Evolutionary conservation across 805 yeast genomes (phyloP).

Genomic region (Wickerhamiella bombiphila): DNA sequence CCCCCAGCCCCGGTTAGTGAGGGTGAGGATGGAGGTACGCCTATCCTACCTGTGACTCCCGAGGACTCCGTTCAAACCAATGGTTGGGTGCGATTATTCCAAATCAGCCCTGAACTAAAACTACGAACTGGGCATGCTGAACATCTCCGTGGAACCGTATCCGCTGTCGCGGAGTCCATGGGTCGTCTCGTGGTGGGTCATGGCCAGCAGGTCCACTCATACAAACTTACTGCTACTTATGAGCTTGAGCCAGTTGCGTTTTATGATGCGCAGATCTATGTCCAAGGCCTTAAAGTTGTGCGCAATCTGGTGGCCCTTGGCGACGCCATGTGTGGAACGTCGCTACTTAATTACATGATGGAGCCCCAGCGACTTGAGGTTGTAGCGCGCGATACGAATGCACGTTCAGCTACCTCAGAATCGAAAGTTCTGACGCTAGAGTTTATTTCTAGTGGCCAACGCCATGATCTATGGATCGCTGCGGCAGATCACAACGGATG

Average conservation of each 20-base stretch:
- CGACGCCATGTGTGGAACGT: constrained; percentile 61
- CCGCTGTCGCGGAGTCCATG: constrained; percentile 60
- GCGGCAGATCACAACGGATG: constrained; percentile 54
- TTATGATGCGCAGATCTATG: constrained; percentile 66
- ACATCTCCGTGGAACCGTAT: constrained; percentile 68
- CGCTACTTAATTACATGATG: constrained; percentile 81
- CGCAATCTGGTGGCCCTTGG: constrained; percentile 73
- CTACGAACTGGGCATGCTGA: constrained; percentile 29
- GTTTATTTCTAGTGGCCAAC: constrained; percentile 12
- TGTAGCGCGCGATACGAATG: constrained; percentile 54
- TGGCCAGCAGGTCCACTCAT: constrained; percentile 66
- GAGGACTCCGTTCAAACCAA: constrained; percentile 69
- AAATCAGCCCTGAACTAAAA: constrained; percentile 1
- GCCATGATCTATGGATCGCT: constrained; percentile 47
- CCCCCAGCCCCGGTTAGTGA: too few species aligned
- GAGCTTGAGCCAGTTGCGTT: constrained; percentile 88
- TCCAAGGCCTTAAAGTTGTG: constrained; percentile 65
- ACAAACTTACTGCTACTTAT: constrained; percentile 76
- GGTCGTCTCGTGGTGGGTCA: constrained; percentile 76
- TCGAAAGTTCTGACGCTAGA: constrained; percentile 67
- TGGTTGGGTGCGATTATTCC: constrained; percentile 57
- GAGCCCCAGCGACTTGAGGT: constrained; percentile 81
- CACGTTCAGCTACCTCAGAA: constrained; percentile 32
- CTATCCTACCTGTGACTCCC: constrained; percentile 27
- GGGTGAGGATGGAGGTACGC: background rate